A percentile compares a stretch with the other conserved stretches of the same genome.
Evolutionary conservation across 2,329 filamentous ascomycete species (phyloP).

Genomic region (Colletotrichum liaoningense): DNA sequence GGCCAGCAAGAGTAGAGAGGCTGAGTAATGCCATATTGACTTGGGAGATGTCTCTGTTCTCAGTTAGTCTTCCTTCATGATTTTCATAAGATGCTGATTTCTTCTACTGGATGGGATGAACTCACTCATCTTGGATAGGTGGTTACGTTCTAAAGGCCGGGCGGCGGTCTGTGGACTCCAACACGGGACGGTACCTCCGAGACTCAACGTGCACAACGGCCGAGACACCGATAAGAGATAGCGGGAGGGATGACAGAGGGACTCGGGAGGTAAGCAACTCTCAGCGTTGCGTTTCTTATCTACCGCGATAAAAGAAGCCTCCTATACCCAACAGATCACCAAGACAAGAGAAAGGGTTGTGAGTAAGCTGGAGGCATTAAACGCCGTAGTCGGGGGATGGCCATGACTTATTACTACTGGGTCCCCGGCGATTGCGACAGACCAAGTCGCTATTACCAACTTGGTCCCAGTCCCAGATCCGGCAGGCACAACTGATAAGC

Average conservation of each 20-base stretch:
- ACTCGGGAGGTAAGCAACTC: background rate
- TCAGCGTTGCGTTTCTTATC: background rate
- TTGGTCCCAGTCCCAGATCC: slow-evolving; percentile 17
- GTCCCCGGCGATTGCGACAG: slow-evolving; percentile 24
- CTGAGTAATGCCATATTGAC: slow-evolving; percentile 14
- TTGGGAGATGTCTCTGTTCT: background rate
- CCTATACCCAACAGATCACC: background rate
- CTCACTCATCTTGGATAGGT: slow-evolving; percentile 29
- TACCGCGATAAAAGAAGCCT: background rate
- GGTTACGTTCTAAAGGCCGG: background rate
- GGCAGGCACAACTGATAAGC: slow-evolving; percentile 32
- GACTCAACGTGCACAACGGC: slow-evolving; percentile 16
- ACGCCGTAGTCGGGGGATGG: slow-evolving; percentile 28
- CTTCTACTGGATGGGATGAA: slow-evolving; percentile 28
- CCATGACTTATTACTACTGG: slow-evolving; percentile 35
- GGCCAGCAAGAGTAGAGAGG: slow-evolving; percentile 9
- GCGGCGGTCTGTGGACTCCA: slow-evolving; percentile 3
- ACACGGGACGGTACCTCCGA: slow-evolving; percentile 30
- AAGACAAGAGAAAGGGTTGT: background rate
- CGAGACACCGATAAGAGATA: slow-evolving; percentile 20
- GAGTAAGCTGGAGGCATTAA: slow-evolving; percentile 5
- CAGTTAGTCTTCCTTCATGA: background rate
- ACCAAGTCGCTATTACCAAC: slow-evolving; percentile 25
- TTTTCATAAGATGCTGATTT: background rate
- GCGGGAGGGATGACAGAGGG: background rate